Conservation (phyloP, 2,329 filamentous ascomycete genomes). For the Phaeophleospora eucalypticola region DNA sequence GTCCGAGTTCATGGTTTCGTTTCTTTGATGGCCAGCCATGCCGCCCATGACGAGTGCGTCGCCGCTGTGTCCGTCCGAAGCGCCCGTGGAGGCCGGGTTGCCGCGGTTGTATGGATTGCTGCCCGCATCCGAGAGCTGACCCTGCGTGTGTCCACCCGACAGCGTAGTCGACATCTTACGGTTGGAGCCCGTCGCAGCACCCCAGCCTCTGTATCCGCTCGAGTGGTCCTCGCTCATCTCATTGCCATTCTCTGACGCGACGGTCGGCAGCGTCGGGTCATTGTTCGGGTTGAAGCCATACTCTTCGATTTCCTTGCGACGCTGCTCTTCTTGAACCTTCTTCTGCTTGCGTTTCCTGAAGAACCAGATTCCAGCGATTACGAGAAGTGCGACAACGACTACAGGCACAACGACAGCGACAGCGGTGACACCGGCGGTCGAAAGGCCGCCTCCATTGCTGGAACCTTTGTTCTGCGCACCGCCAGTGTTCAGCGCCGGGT, state of each 20-base stretch:
- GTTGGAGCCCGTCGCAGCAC: constrained; percentile 56
- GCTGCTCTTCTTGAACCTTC: constrained; percentile 78
- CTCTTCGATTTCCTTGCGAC: constrained; percentile 94
- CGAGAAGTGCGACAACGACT: constrained; percentile 75
- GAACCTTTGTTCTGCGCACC: constrained; percentile 1
- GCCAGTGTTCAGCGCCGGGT: constrained; percentile 12
- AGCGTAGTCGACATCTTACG: constrained; percentile 87
- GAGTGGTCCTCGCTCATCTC: constrained; percentile 74
- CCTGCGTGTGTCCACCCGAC: constrained; percentile 60
- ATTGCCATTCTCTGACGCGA: constrained; percentile 51
- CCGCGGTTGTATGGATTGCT: constrained; percentile 39
- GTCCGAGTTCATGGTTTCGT: constrained; percentile 63
- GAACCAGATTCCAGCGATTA: constrained; percentile 71
- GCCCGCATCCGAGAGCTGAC: constrained; percentile 62
- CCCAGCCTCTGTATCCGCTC: constrained; percentile 88
- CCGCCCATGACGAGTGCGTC: constrained; percentile 55
- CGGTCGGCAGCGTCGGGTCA: constrained; percentile 70
- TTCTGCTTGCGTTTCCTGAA: constrained; percentile 86
- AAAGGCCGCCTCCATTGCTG: constrained; percentile 46
- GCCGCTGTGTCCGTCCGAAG: constrained; percentile 49
- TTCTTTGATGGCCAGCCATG: constrained; percentile 32
- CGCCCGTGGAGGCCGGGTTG: constrained; percentile 55
- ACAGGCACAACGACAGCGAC: constrained; percentile 94
- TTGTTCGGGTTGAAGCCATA: constrained; percentile 98
- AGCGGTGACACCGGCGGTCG: constrained; percentile 69